A percentile compares a stretch with the other conserved stretches of the same genome.
Evolutionary conservation across 2,329 filamentous ascomycete species (phyloP).

Genomic region (Fusarium sp.): DNA sequence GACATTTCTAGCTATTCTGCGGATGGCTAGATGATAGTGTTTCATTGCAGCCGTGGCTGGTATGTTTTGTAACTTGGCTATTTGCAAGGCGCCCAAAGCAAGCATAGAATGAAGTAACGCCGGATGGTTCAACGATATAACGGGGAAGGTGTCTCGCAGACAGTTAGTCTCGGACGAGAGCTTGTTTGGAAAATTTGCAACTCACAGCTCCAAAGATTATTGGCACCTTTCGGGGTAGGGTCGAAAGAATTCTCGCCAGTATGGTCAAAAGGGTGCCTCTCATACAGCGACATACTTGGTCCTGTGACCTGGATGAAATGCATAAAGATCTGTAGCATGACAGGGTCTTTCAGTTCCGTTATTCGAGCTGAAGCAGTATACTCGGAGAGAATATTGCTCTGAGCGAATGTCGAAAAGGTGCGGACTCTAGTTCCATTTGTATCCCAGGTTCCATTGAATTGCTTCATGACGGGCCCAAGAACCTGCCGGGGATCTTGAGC

Average conservation of each 20-base stretch:
- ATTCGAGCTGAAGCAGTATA: conserved; percentile 72
- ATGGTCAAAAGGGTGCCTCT: conserved; percentile 80
- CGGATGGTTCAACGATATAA: conserved; percentile 84
- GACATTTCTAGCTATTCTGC: conserved; percentile 79
- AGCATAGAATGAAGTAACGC: conserved; percentile 90
- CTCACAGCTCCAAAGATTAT: conserved; percentile 71
- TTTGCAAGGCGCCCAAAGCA: conserved; percentile 85
- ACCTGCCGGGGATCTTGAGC: conserved; percentile 51
- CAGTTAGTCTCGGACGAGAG: conserved; percentile 33
- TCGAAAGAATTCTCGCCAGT: conserved; percentile 65
- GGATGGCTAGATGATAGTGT: conserved; percentile 88
- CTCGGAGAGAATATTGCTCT: conserved; percentile 65
- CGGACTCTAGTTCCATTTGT: conserved; percentile 55
- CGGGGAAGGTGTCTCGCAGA: conserved; percentile 75
- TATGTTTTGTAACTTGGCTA: conserved; percentile 79
- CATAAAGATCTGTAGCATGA: conserved; percentile 84
- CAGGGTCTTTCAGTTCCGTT: conserved; percentile 80
- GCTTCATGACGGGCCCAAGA: conserved; percentile 49
- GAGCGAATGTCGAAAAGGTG: conserved; percentile 59
- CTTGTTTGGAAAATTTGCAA: conserved; percentile 13
- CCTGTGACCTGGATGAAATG: conserved; percentile 93
- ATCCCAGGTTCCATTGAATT: conserved; percentile 46
- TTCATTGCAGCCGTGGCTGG: conserved; percentile 84
- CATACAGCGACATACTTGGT: conserved; percentile 85
- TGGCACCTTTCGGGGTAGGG: conserved; percentile 68